Conservation (phyloP, 2,329 filamentous ascomycete species). For the Diaporthe sp. region DNA sequence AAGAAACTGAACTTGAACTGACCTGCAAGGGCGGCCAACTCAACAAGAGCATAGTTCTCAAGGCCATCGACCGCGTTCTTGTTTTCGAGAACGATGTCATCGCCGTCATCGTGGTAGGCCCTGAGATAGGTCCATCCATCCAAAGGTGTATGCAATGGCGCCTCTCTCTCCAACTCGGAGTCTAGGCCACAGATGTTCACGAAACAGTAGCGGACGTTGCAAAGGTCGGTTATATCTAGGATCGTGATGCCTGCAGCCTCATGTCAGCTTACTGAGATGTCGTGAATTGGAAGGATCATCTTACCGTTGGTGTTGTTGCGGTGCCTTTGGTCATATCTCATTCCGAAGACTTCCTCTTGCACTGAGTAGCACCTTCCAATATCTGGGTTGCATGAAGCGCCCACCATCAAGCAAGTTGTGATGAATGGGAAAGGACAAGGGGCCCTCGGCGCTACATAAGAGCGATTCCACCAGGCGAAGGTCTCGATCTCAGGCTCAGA, state of each 20-base stretch:
- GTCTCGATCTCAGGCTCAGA: neutral
- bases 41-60: neutral
- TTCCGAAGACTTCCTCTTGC: neutral
- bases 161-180: no score
- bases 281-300: neutral
- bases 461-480: accelerated
- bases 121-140: neutral
- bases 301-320: neutral
- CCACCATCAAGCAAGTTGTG: neutral
- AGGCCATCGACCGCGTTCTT: neutral
- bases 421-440: neutral
- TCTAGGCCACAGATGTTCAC: neutral
- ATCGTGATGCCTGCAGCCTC: neutral
- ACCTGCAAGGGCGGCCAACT: neutral
- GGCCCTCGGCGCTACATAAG: accelerated
- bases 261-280: neutral
- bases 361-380: accelerated
- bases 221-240: neutral
- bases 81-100: neutral
- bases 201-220: neutral
- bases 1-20: neutral
- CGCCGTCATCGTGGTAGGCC: neutral
- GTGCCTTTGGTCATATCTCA: no score
- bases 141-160: neutral
- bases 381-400: neutral